Evolutionary conservation across 805 yeast species (phyloP).

Genomic region (Lipomyces starkeyi): DNA sequence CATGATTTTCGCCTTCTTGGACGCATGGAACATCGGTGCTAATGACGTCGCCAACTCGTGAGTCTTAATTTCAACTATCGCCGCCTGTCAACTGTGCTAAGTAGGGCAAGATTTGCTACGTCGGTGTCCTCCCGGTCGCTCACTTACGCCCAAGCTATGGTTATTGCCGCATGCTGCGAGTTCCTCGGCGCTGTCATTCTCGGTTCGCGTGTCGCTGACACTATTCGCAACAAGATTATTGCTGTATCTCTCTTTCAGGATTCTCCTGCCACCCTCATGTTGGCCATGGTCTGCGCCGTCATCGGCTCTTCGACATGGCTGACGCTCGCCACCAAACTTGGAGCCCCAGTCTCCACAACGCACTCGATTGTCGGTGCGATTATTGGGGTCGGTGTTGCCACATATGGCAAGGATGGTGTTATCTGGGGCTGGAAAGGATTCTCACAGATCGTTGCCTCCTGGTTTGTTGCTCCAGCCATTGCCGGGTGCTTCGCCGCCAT

Average conservation of each 20-base stretch:
- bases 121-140: slow-evolving; percentile 73
- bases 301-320: slow-evolving; percentile 78
- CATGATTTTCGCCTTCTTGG: slow-evolving; percentile 73
- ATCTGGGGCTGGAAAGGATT: slow-evolving; percentile 81
- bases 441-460: slow-evolving; percentile 73
- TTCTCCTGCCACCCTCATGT: slow-evolving; percentile 74
- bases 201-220: slow-evolving; percentile 75
- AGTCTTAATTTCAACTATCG: neutral
- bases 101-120: slow-evolving; percentile 58
- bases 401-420: slow-evolving; percentile 64
- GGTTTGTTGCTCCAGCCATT: slow-evolving; percentile 77
- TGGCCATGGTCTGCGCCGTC: slow-evolving; percentile 75
- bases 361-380: slow-evolving; percentile 79
- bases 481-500: slow-evolving; percentile 69
- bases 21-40: slow-evolving; percentile 82
- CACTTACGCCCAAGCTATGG: slow-evolving; percentile 77
- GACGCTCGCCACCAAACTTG: slow-evolving; percentile 66
- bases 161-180: slow-evolving; percentile 71
- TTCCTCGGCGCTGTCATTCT: slow-evolving; percentile 76
- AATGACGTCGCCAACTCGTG: slow-evolving; percentile 78
- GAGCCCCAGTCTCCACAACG: slow-evolving; percentile 83
- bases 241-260: slow-evolving; percentile 55
- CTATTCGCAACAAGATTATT: slow-evolving; percentile 65
- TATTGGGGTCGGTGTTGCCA: slow-evolving; percentile 76
- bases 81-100: neutral